Percentiles rank a stretch among this genome's conserved stretches.
phyloP scores from a whole-genome alignment of 2,329 filamentous ascomycete genomes.

The Botrytis medusae region DNA sequence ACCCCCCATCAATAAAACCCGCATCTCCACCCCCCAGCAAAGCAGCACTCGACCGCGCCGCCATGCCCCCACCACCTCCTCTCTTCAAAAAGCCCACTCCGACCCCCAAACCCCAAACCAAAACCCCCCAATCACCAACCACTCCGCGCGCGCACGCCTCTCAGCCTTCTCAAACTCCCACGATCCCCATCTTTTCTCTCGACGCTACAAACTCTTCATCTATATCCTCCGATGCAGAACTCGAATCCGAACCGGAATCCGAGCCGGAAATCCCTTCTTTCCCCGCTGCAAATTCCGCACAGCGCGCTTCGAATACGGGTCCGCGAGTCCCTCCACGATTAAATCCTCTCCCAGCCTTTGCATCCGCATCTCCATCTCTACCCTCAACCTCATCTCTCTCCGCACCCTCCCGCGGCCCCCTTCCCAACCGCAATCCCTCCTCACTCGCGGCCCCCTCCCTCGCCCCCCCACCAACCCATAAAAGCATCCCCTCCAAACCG shows the following conservation, averaged over 20 bases:
- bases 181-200: conserved; percentile 29
- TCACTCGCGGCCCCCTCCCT: conserved; percentile 45
- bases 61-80: conserved; percentile 45
- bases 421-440: conserved; percentile 41
- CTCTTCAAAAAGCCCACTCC: conserved; percentile 31
- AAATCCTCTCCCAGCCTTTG: conserved; percentile 27
- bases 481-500: conserved; percentile 50
- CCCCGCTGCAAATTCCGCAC: conserved; percentile 53
- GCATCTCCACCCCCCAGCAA: conserved; percentile 20
- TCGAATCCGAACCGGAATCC: neutral
- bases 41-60: conserved; percentile 38
- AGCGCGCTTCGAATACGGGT: conserved; percentile 45
- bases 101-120: neutral
- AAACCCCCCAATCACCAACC: conserved; percentile 42
- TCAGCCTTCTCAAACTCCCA: conserved; percentile 20
- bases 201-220: conserved; percentile 23
- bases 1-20: neutral
- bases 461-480: conserved; percentile 47
- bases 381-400: conserved; percentile 4
- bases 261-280: conserved; percentile 42
- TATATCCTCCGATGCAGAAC: neutral
- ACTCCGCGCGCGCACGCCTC: conserved; percentile 50
- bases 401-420: conserved; percentile 29
- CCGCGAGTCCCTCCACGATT: conserved; percentile 26
- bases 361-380: neutral